phyloP scores from a whole-genome alignment of 2,329 filamentous ascomycete genomes.

The Sclerotinia glacialis region DNA sequence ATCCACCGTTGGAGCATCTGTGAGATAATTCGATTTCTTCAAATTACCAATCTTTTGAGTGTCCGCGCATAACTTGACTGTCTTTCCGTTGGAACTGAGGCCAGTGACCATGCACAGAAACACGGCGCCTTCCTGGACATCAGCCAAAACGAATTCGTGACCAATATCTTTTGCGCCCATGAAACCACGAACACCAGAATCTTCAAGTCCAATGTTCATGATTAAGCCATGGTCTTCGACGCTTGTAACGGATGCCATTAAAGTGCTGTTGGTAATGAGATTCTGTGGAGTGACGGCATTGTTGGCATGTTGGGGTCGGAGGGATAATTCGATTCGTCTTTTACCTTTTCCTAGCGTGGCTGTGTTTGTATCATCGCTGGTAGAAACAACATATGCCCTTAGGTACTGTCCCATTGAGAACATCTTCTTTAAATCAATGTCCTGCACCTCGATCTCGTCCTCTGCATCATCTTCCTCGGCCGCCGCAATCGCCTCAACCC shows the following conservation, averaged over 20 bases:
- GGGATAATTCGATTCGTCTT: slow-evolving; percentile 81
- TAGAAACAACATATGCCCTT: slow-evolving; percentile 78
- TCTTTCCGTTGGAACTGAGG: slow-evolving; percentile 73
- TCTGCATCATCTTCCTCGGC: slow-evolving; percentile 58
- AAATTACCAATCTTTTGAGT: slow-evolving; percentile 64
- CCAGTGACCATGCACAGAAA: slow-evolving; percentile 79
- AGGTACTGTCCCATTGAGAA: slow-evolving; percentile 87
- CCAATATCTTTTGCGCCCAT: slow-evolving; percentile 81
- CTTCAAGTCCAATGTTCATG: slow-evolving; percentile 82
- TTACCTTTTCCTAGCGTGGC: slow-evolving; percentile 53
- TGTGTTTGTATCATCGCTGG: slow-evolving; percentile 59
- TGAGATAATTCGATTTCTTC: slow-evolving; percentile 63
- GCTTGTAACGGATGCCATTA: slow-evolving; percentile 86
- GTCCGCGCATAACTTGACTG: slow-evolving; percentile 80
- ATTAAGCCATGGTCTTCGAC: slow-evolving; percentile 95
- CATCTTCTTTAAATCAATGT: slow-evolving; percentile 69
- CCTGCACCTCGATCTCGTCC: slow-evolving; percentile 52
- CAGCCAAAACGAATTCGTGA: slow-evolving; percentile 58
- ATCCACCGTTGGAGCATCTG: slow-evolving; percentile 80
- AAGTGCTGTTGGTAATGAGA: slow-evolving; percentile 68
- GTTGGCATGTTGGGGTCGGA: slow-evolving; percentile 78
- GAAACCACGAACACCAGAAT: slow-evolving; percentile 71
- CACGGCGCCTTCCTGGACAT: slow-evolving; percentile 78
- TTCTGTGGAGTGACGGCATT: slow-evolving; percentile 69
- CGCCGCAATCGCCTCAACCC: slow-evolving; percentile 67